These are phyloP conservation scores for Hirsutella minnesotensis DNA, from an alignment of 2,329 filamentous ascomycete species.

Conservation along the genomic window DNA sequence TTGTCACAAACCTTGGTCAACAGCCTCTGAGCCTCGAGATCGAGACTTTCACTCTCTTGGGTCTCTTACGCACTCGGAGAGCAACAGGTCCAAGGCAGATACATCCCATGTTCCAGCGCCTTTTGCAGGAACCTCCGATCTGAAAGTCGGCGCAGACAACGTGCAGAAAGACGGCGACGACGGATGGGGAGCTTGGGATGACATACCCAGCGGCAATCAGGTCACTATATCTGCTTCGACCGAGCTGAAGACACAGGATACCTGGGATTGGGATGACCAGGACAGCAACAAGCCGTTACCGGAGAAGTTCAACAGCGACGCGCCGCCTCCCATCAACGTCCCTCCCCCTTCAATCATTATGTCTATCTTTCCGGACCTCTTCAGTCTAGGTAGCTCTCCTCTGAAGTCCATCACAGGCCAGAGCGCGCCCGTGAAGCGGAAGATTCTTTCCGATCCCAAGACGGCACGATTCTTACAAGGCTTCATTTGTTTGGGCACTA, in stretches of 20 bases:
- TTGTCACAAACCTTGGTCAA: slow-evolving; percentile 33
- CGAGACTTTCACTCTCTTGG: slow-evolving; percentile 41
- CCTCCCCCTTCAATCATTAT: slow-evolving; percentile 79
- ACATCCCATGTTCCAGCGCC: slow-evolving; percentile 25
- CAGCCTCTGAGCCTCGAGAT: slow-evolving; percentile 40
- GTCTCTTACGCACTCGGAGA: slow-evolving; percentile 30
- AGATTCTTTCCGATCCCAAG: slow-evolving; percentile 49
- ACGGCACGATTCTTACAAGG: slow-evolving; percentile 51
- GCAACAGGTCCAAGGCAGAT: slow-evolving; percentile 19
- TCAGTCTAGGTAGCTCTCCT: slow-evolving; percentile 53
- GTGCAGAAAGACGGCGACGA: slow-evolving; percentile 25
- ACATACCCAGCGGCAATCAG: slow-evolving; percentile 19
- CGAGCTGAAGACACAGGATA: slow-evolving; percentile 11
- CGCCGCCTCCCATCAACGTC: slow-evolving; percentile 66
- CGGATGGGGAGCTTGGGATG: slow-evolving; percentile 41
- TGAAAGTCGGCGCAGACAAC: no score
- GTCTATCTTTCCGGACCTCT: slow-evolving; percentile 60
- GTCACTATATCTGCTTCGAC: slow-evolving; percentile 9
- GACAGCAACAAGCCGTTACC: slow-evolving; percentile 17
- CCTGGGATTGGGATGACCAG: slow-evolving; percentile 40
- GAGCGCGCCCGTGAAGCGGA: slow-evolving; percentile 44
- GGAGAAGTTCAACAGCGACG: slow-evolving; percentile 15
- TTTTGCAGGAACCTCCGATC: slow-evolving; percentile 30
- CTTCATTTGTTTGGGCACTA: slow-evolving; percentile 51
- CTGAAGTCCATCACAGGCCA: slow-evolving; percentile 54